These are phyloP conservation scores for Leptographium lundbergii DNA, from an alignment of 2,329 filamentous ascomycete species.

Conservation along the genomic window DNA sequence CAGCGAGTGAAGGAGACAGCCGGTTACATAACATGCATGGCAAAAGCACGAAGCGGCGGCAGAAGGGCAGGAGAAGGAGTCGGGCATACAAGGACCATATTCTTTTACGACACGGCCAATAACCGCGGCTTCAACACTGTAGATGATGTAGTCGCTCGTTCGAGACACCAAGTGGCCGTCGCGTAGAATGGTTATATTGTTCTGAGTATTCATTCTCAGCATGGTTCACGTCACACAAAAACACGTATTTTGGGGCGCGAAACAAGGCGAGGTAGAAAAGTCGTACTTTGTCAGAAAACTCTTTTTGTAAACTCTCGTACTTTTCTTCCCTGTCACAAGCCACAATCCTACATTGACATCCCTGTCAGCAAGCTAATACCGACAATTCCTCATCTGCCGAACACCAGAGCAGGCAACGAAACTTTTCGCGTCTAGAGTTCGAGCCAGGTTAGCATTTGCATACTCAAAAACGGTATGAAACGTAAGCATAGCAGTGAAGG, in stretches of 20 bases:
- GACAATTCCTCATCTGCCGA: not conserved
- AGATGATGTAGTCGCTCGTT: slow-evolving; percentile 96
- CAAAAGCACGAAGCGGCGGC: not conserved
- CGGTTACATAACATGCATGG: not conserved
- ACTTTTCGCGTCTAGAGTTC: slow-evolving; percentile 1
- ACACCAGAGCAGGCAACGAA: slow-evolving; percentile 4
- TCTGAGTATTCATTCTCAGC: slow-evolving; percentile 46
- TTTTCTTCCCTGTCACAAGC: slow-evolving; percentile 90
- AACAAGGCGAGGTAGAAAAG: not conserved
- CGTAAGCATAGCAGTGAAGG: not conserved
- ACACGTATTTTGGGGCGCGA: not conserved
- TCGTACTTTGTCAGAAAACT: slow-evolving; percentile 79
- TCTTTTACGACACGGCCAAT: slow-evolving; percentile 78
- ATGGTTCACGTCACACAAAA: slow-evolving; percentile 17
- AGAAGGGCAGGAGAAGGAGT: slow-evolving; percentile 1
- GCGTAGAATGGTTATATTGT: slow-evolving; percentile 72
- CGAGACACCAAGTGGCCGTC: slow-evolving; percentile 95
- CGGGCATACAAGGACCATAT: slow-evolving; percentile 77
- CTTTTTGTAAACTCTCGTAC: slow-evolving; percentile 64
- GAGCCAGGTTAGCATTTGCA: not conserved
- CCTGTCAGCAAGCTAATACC: slow-evolving; percentile 4
- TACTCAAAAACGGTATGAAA: not conserved
- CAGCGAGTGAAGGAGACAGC: not conserved
- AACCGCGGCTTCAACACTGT: slow-evolving; percentile 88
- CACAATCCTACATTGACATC: slow-evolving; percentile 54